Conservation (phyloP, 2,329 filamentous ascomycete genomes). For the Aureobasidium vineae region DNA sequence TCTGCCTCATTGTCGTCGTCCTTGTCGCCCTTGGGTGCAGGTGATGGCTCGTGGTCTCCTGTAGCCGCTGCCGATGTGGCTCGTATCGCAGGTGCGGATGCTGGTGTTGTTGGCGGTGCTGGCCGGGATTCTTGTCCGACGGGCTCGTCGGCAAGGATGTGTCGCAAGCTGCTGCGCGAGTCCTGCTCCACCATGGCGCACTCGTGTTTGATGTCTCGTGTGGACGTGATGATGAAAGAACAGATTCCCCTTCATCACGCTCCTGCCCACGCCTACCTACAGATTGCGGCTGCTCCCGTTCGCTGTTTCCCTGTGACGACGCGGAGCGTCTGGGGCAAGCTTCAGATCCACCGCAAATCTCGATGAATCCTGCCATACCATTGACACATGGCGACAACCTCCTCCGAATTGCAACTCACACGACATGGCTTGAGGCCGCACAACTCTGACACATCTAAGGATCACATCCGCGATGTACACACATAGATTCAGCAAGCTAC, state of each 20-base stretch:
- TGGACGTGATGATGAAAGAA: neutral
- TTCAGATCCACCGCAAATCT: neutral
- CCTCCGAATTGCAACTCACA: neutral
- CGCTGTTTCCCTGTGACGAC: constrained; percentile 10
- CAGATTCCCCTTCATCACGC: neutral
- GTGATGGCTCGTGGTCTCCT: neutral
- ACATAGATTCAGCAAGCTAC: neutral
- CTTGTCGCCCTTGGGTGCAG: constrained; percentile 19
- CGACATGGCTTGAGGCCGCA: neutral
- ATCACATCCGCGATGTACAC: neutral
- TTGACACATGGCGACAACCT: neutral
- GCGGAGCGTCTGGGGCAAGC: constrained; percentile 18
- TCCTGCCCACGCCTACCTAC: neutral
- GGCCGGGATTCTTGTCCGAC: constrained; percentile 25
- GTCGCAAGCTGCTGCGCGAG: constrained; percentile 30
- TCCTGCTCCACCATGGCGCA: constrained; percentile 27
- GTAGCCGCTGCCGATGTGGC: constrained; percentile 9
- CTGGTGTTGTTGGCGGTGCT: constrained; percentile 28
- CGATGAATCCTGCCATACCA: neutral
- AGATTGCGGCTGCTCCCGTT: constrained; percentile 9
- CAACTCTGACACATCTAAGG: too few species aligned
- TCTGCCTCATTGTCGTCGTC: constrained; percentile 29
- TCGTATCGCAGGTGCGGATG: constrained; percentile 25
- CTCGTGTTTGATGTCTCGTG: neutral
- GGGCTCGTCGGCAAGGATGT: constrained; percentile 35